Base-by-base conservation (phyloP, 192 early-diverging fungal genomes). In the Coemansia sp. region DNA sequence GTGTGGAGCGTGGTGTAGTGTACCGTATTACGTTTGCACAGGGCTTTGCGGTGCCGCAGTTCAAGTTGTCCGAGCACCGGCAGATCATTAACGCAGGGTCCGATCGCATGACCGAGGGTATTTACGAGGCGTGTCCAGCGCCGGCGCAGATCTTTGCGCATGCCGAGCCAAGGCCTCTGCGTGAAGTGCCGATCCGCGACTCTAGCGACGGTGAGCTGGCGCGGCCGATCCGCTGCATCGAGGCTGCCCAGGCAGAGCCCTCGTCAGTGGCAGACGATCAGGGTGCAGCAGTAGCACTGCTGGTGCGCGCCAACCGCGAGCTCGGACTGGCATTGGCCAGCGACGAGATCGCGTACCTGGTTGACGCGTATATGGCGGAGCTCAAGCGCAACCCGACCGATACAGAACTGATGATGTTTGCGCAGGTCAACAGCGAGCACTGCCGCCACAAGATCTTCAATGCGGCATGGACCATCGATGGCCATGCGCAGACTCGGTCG, bases 361-460 rank as follows among this genome's bases (percentile, higher is more conserved):
- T 93, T 4, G 83, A 86, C 8, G 91, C 91, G 14, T 97, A 95
- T 56, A 69, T 85, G 54, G 86, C 85, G 21, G 58, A 65, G 51
- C 77, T 91, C 8, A 75, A 63, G 36, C 86, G 94, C 46, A 91
- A 95, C 67, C 96, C 96, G n/a, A 99, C 98, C 3, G 96, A 99
- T 73, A 93, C 93, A 1, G 96, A 98, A 83, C 84, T 99, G 38
- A 95, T 99, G 85, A 99, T 99, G 98, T 99, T 99, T 90, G 96
- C 97, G 38, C 98, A 99, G 74, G 98, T 99, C 67, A 98, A 99
- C 83, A 97, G 95, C 47, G 98, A 99, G 83, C 98, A 99, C 82
- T 99, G 98, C 81, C 86, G 98, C 14, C 98, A 99, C 90, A 98
- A 99, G 85, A 98, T 99, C 69, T 99, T 99, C 86, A 81, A 90